phyloP scores from a whole-genome alignment of 495 filamentous ascomycete genomes.

The Friedmanniomyces endolithicus region DNA sequence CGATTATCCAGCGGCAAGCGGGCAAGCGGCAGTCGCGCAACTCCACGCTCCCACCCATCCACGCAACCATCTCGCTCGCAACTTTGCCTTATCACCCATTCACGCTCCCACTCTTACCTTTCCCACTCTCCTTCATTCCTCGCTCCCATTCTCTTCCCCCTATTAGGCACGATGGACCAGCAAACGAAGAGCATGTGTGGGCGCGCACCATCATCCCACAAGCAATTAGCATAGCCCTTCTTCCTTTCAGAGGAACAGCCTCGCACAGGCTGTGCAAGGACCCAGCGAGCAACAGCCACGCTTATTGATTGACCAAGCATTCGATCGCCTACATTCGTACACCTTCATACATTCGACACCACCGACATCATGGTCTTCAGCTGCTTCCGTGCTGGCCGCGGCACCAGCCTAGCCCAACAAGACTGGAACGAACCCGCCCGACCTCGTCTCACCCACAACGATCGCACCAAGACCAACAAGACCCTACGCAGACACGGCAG shows the following conservation, averaged over 20 bases:
- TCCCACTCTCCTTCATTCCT: neutral
- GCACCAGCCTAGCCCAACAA: constrained; percentile 1
- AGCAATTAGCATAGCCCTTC: constrained; percentile 9
- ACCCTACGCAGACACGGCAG: constrained; percentile 6
- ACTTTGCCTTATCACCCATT: neutral
- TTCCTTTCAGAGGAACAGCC: neutral
- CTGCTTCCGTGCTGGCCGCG: constrained; percentile 12
- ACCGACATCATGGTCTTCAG: constrained; percentile 6
- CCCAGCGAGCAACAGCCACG: neutral
- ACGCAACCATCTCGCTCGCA: neutral
- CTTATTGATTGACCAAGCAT: neutral
- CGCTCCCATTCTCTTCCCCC: neutral
- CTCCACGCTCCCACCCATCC: neutral
- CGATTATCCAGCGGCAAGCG: neutral
- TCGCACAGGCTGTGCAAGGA: neutral
- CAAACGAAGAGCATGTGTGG: constrained; percentile 15
- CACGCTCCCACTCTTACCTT: neutral
- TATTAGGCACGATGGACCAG: neutral
- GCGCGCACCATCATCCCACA: constrained; percentile 13
- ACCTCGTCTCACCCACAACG: neutral
- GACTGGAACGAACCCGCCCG: neutral
- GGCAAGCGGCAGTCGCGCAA: neutral
- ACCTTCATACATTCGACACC: neutral
- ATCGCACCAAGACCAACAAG: neutral
- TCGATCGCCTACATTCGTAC: neutral